Percentiles rank a stretch among this genome's conserved stretches.
Conservation (phyloP, 176 grass and related monocot genomes). For the Zizania latifolia region DNA sequence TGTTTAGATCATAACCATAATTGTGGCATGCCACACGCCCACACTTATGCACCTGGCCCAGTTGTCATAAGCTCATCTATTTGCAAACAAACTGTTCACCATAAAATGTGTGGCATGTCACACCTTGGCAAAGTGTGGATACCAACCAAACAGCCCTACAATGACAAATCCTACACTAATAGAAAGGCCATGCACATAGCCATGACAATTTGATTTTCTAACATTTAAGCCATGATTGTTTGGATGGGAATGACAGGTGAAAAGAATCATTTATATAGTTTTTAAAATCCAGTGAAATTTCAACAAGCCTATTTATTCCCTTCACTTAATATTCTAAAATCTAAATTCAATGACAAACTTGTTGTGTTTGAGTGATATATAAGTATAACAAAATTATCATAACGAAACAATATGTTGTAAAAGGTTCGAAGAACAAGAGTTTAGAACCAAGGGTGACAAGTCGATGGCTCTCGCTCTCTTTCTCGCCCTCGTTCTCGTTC, state of each 20-base stretch:
- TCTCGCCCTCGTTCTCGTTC: no score
- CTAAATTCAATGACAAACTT: background rate
- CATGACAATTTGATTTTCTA: background rate
- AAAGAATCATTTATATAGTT: background rate
- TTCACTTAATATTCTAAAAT: background rate
- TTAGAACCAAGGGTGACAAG: no score
- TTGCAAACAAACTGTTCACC: background rate
- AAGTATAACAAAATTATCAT: no score
- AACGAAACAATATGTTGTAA: no score
- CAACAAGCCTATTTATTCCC: background rate
- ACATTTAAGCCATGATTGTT: background rate
- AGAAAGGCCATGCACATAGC: background rate
- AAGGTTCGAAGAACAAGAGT: no score
- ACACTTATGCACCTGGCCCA: no score
- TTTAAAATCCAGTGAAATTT: background rate
- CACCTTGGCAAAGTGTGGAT: background rate
- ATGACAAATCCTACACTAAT: background rate
- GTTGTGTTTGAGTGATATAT: background rate
- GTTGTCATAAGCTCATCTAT: background rate
- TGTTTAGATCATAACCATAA: background rate
- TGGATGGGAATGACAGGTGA: background rate
- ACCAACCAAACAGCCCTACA: background rate
- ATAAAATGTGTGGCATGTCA: background rate
- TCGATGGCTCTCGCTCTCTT: no score
- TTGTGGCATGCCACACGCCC: background rate